Evolutionary conservation across 1,139 yeast genomes (phyloP).

Genomic region (Arxiozyma slooffiae): DNA sequence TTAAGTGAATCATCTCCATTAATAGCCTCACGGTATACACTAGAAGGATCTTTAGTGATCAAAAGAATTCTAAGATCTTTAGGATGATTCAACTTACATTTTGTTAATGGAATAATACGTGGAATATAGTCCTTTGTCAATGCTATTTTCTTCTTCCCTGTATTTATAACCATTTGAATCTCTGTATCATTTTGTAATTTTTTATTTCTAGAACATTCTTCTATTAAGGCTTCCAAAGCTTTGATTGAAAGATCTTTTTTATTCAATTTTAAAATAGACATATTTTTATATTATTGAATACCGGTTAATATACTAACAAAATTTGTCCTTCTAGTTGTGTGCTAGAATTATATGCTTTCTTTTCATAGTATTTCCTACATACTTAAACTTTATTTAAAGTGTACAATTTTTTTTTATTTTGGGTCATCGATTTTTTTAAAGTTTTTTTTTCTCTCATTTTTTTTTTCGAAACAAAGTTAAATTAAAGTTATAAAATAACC

Average conservation of each 20-base stretch:
- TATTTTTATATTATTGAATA: not conserved
- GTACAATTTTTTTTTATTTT: too few species aligned
- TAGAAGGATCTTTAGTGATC: constrained; percentile 61
- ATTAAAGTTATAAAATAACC: too few species aligned
- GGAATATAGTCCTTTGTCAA: constrained; percentile 50
- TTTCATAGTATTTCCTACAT: too few species aligned
- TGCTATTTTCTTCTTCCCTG: constrained; percentile 40
- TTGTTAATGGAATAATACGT: constrained; percentile 52
- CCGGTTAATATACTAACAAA: too few species aligned
- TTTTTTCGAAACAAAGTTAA: too few species aligned
- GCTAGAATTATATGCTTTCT: not conserved
- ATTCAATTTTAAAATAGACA: constrained; percentile 2
- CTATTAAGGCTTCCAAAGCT: constrained; percentile 20
- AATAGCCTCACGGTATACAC: constrained; percentile 39
- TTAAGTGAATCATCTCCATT: constrained; percentile 44
- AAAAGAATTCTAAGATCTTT: constrained; percentile 45
- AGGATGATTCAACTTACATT: constrained; percentile 38
- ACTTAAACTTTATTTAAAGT: too few species aligned
- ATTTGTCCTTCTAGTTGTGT: too few species aligned
- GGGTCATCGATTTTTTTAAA: not conserved
- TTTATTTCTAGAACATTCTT: constrained; percentile 19
- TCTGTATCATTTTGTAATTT: constrained; percentile 20
- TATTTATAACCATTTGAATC: constrained; percentile 47
- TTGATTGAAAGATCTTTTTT: constrained; percentile 11
- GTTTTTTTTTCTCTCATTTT: not conserved